phyloP scores from a whole-genome alignment of 2,329 filamentous ascomycete genomes.

The Akanthomyces lecanii region DNA sequence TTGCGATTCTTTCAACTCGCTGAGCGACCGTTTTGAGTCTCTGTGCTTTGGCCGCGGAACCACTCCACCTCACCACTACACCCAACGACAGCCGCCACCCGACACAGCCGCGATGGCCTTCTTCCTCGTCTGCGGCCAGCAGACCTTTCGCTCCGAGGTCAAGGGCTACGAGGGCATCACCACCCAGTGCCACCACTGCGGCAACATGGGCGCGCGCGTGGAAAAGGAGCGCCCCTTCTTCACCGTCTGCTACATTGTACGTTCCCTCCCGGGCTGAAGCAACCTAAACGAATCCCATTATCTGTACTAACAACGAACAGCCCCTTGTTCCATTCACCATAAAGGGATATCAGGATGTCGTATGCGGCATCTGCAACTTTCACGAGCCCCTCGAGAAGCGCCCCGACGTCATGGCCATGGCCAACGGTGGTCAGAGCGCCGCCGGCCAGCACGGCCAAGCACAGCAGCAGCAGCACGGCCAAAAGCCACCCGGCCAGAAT shows the following conservation, averaged over 20 bases:
- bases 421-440: constrained; percentile 33
- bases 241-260: constrained; percentile 71
- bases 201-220: constrained; percentile 58
- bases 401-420: constrained; percentile 52
- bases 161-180: constrained; percentile 58
- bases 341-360: constrained; percentile 63
- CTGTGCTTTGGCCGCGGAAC: neutral
- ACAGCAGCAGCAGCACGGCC: constrained; percentile 25
- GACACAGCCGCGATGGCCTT: constrained; percentile 48
- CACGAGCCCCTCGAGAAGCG: constrained; percentile 60
- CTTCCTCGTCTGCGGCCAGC: constrained; percentile 58
- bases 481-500: constrained; percentile 31
- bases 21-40: neutral
- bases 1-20: neutral
- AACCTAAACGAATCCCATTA: too few relatives aligned
- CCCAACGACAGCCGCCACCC: neutral
- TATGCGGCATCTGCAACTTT: constrained; percentile 73
- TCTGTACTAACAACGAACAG: constrained; percentile 30
- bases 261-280: constrained; percentile 23
- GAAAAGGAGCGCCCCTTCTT: constrained; percentile 68
- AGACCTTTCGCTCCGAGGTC: constrained; percentile 56
- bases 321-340: constrained; percentile 69
- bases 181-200: constrained; percentile 63
- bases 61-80: neutral
- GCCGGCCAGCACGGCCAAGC: constrained; percentile 19